Evolutionary conservation across 192 early-diverging fungal genomes (phyloP).

Genomic region (Coemansia aciculifera): DNA sequence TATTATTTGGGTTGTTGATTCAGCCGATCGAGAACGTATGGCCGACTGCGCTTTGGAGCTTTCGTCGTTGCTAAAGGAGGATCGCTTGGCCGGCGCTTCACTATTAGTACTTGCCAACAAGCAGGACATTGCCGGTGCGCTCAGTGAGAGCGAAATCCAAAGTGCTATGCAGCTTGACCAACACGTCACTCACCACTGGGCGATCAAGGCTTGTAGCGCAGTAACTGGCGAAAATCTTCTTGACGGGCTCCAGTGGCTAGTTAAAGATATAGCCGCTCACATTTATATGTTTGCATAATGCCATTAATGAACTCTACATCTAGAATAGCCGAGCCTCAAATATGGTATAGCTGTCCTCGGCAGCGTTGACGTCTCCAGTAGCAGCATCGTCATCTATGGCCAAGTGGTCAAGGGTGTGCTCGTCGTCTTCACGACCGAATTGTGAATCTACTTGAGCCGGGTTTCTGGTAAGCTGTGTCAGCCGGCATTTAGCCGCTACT

Average conservation of each 20-base stretch:
- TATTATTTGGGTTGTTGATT: conserved; percentile 97
- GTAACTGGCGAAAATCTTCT: conserved; percentile 72
- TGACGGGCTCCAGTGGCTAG: conserved; percentile 92
- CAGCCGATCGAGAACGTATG: conserved; percentile 80
- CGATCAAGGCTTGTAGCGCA: conserved; percentile 87
- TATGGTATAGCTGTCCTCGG: conserved; percentile 25
- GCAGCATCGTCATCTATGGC: conserved; percentile 1
- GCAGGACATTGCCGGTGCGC: conserved; percentile 88
- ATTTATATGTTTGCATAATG: conserved; percentile 76
- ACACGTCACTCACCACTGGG: conserved; percentile 91
- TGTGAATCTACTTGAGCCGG: conserved; percentile 34
- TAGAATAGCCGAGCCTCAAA: conserved; percentile 39
- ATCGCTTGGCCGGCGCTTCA: conserved; percentile 90
- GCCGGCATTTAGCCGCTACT: background rate
- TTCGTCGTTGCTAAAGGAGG: conserved; percentile 77
- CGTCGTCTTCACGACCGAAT: conserved; percentile 14
- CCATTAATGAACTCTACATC: background rate
- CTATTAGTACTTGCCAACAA: conserved; percentile 97
- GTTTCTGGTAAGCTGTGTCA: conserved; percentile 31
- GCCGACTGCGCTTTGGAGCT: conserved; percentile 82
- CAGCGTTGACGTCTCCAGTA: background rate
- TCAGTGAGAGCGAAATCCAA: conserved; percentile 69
- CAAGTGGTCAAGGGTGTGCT: background rate
- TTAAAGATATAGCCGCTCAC: conserved; percentile 82
- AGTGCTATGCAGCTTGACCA: conserved; percentile 68